Base-by-base conservation (phyloP, 2,329 filamentous ascomycete species). In the Ilyonectria destructans region DNA sequence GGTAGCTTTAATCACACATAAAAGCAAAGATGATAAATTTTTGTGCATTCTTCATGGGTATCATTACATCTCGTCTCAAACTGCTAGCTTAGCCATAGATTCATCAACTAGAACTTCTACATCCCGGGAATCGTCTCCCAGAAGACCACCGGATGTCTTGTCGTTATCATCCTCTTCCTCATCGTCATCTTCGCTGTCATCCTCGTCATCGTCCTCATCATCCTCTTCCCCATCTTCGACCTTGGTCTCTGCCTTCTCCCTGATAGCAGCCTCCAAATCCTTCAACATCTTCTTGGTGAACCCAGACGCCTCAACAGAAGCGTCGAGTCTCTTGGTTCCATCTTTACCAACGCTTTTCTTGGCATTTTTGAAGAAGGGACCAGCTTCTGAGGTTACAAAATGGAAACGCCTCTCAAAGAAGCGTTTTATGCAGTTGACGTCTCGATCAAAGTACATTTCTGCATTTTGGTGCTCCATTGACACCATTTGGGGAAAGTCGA, bases 401-500 rank as follows among this genome's bases (percentile, higher is more conserved):
- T 94, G 91, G 81, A 97, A 99, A 33, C 94, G 90, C 23, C 95
- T 88, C 77, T 93, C 88, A 78, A 99, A 99, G 81, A 97, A 99
- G 35, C 93, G 90, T 83, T 98, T 98, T 77, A 99, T 92, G 81
- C 97, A 99, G 70, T 93, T 91, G 15, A 99, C 95, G 76, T 99
- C 96, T 71, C 96, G 91, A 79, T 98, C 93, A 80, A 99, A 99
- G 82, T 99, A 98, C 89, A 95, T 97, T 78, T 97, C 93, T 19
- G 96, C 97, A 77, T 99, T 98, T 40, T 86, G 83, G 78, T 99
- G 96, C 74, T 97, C 94, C 79, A 97, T 94, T 1, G 96, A 98
- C 2, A 99, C 90, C 92, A 98, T 98, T 80, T 99, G 96, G 0
- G 96, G 96, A 78, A 99, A 99, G 83, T 99, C 97, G 76, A 99